These are phyloP conservation scores for Nitzschia sp. DNA, from an alignment of 108 stramenopile genomes.

Conservation along the genomic window DNA sequence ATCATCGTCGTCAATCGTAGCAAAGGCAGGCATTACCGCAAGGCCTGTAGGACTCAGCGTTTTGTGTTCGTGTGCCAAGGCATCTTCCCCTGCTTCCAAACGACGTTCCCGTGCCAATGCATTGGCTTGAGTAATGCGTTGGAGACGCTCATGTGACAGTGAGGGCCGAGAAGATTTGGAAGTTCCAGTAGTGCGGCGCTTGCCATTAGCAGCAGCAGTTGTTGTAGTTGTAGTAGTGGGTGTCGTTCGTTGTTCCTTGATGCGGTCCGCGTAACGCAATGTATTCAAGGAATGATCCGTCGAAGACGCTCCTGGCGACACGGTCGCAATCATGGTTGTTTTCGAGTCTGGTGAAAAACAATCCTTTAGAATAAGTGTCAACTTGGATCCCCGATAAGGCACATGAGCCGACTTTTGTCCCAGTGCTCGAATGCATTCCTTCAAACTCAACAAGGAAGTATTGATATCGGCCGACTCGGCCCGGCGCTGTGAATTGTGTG, in stretches of 20 bases:
- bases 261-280: constrained; percentile 94
- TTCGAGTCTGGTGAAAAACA: constrained; percentile 89
- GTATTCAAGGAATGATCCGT: constrained; percentile 99
- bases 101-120: not conserved
- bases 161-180: not conserved
- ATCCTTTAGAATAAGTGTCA: constrained; percentile 97
- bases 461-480: constrained; percentile 98
- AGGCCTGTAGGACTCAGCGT: not conserved
- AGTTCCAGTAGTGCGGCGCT: too few relatives aligned
- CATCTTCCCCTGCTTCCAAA: not conserved
- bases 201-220: not conserved
- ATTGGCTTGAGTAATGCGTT: constrained; percentile 25
- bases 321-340: constrained; percentile 98
- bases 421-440: constrained; percentile 97
- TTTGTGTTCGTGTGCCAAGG: constrained; percentile 4
- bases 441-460: constrained; percentile 93
- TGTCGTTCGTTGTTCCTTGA: constrained; percentile 91
- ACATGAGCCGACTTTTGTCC: constrained; percentile 86
- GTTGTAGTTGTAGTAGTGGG: too few relatives aligned
- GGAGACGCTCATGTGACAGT: constrained; percentile 25
- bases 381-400: constrained; percentile 98
- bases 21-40: not conserved
- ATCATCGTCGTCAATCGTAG: constrained; percentile 11
- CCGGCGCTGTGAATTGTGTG: constrained; percentile 92
- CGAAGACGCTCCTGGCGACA: constrained; percentile 90